phyloP scores from a whole-genome alignment of 495 filamentous ascomycete genomes.

The Bombardia bombarda region DNA sequence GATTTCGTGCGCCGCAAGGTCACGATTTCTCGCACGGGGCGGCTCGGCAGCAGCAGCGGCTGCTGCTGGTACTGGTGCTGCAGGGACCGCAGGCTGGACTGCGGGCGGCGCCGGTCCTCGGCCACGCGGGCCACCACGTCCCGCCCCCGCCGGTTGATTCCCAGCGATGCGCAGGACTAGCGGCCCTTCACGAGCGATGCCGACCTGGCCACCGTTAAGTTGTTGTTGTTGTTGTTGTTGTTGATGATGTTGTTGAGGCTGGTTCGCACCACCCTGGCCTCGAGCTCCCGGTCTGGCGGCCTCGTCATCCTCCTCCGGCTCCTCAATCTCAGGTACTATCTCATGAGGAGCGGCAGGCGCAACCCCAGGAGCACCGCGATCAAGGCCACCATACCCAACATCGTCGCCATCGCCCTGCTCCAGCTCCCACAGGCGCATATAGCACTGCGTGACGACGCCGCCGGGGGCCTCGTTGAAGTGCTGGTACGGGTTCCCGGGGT shows the following conservation, averaged over 20 bases:
- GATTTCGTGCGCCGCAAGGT: too few species aligned
- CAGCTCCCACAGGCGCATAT: constrained; percentile 81
- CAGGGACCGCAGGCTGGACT: not conserved
- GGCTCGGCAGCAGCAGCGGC: too few species aligned
- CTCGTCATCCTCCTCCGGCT: constrained; percentile 28
- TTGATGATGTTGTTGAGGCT: too few species aligned
- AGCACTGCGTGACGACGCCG: constrained; percentile 55
- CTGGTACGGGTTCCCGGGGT: constrained; percentile 68
- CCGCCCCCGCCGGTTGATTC: not conserved
- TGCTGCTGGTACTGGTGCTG: not conserved
- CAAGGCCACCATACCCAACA: constrained; percentile 31
- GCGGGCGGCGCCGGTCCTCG: not conserved
- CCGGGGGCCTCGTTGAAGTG: constrained; percentile 65
- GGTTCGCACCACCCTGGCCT: too few species aligned
- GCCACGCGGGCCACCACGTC: not conserved
- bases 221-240: not conserved
- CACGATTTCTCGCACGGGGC: too few species aligned
- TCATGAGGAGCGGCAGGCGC: not conserved
- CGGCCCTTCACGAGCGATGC: not conserved
- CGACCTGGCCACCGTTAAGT: not conserved
- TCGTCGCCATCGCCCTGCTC: constrained; percentile 72
- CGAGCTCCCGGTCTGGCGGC: not conserved
- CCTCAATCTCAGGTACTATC: not conserved
- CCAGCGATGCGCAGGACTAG: not conserved
- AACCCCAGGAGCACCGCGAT: constrained; percentile 2